phyloP scores from a whole-genome alignment of 768 basidiomycete species.

The Lepiota subincarnata region DNA sequence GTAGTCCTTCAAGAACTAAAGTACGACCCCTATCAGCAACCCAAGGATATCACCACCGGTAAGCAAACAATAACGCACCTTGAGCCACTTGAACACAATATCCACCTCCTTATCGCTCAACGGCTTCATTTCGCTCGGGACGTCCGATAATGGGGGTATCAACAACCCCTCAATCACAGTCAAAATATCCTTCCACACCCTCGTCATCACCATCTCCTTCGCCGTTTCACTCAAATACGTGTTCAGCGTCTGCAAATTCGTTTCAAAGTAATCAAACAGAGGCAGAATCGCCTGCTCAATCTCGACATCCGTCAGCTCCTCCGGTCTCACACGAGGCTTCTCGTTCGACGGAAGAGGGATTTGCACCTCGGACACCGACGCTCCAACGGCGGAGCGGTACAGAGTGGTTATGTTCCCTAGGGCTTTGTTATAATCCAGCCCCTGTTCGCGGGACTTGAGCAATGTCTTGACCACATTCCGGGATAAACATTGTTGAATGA shows the following conservation, averaged over 20 bases:
- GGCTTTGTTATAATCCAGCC: constrained; percentile 87
- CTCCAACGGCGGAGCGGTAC: constrained; percentile 73
- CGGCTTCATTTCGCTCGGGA: constrained; percentile 85
- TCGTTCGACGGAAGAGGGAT: constrained; percentile 71
- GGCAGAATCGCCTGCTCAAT: constrained; percentile 90
- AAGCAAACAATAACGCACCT: constrained; percentile 41
- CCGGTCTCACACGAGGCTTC: constrained; percentile 73
- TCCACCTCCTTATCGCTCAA: constrained; percentile 95
- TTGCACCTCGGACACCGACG: constrained; percentile 64
- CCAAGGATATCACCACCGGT: not conserved
- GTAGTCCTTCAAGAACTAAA: constrained; percentile 88
- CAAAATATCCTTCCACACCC: constrained; percentile 95
- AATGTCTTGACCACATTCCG: constrained; percentile 71
- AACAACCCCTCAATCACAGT: constrained; percentile 81
- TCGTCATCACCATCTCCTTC: constrained; percentile 88
- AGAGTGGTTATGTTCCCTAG: constrained; percentile 78
- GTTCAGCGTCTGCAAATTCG: constrained; percentile 87
- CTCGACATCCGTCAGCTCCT: constrained; percentile 87
- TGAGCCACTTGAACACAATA: constrained; percentile 98
- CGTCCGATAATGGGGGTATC: constrained; percentile 85
- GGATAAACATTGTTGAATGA: constrained; percentile 85
- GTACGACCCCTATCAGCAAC: not conserved
- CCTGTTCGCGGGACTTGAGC: constrained; percentile 53
- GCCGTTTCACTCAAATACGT: constrained; percentile 80
- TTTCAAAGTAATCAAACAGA: constrained; percentile 95